Base-by-base conservation (phyloP, 805 yeast species). In the Ogataea wickerhamii region DNA sequence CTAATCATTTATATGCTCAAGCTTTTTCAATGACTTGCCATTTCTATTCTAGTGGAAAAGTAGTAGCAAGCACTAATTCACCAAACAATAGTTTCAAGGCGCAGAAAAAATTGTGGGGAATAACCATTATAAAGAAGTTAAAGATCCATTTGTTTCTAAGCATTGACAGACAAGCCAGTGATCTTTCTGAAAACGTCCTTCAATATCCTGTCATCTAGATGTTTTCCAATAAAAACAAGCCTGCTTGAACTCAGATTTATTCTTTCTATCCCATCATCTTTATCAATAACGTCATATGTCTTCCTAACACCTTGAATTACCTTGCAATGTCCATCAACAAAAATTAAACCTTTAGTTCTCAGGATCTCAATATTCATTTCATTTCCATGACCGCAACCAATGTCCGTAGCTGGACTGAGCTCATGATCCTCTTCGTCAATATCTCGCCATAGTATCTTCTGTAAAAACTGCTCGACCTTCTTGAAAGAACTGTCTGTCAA, bases 251-350 rank as follows among this genome's bases (percentile, higher is more conserved):
- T 22, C 18, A 58, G 22, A 12, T 38, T 36, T 17, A 54, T 18
- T 1, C 48, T 50, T 5, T 36, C 36, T 1, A 40, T 18, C 10
- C 44, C 36, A 11, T 47, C 48, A 3, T n/a, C 18, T 1, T 60
- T 63, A 4, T 74, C 78, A 4, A 81, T 70, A 3, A 87, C 67
- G 45, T 93, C 98, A 60, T 87, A 93, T 0, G 95, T 87, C 38
- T 88, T 93, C 43, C 98, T 70, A 0, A 93, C 98, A 10, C 95
- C 98, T 58, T 93, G 98, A 8, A 93, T 63, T 6, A 88, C 84
- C 46, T 74, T 71, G 17, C 72, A 78, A 0, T 22, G 28, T 6
- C 57, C 60, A 3, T 60, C 58, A 6, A 60, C 54, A 44, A 80
- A 71, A 6, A 88, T 46, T 7, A 86, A 59, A 1, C 96, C 98